Evolutionary conservation across 2,329 filamentous ascomycete genomes (phyloP).

Genomic region (Torrubiella hemipterigena): DNA sequence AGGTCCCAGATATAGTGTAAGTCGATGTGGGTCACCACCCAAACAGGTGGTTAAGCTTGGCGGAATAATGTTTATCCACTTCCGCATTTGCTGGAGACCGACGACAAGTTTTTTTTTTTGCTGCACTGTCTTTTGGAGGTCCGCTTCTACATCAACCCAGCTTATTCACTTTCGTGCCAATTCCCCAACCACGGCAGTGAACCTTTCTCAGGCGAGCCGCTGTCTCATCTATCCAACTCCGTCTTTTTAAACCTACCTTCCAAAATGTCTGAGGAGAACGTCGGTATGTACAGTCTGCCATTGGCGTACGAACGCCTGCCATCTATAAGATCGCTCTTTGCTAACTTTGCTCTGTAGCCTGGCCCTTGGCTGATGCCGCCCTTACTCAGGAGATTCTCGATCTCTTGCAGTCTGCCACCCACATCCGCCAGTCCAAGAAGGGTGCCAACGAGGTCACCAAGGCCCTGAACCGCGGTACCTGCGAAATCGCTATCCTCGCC

Average conservation of each 20-base stretch:
- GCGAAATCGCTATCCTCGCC: conserved; percentile 79
- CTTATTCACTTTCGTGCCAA: conserved; percentile 5
- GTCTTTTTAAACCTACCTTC: background rate
- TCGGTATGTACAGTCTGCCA: conserved; percentile 9
- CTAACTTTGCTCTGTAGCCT: conserved; percentile 30
- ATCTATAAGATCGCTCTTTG: background rate
- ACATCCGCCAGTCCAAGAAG: conserved; percentile 67
- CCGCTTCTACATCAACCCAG: conserved; percentile 2
- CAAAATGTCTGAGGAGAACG: conserved; percentile 14
- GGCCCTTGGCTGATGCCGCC: conserved; percentile 61
- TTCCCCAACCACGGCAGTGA: conserved; percentile 35
- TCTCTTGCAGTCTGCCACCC: conserved; percentile 62
- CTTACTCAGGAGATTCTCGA: conserved; percentile 76
- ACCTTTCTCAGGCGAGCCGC: conserved; percentile 32
- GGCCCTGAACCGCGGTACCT: conserved; percentile 81
- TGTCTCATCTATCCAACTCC: conserved; percentile 5
- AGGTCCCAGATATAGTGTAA: background rate
- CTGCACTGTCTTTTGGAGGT: conserved; percentile 1
- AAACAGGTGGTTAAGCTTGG: too few species aligned
- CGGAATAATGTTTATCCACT: conserved; percentile 4
- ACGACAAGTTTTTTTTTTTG: conserved; percentile 6
- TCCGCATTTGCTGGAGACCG: background rate
- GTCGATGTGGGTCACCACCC: background rate
- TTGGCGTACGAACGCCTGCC: too few species aligned
- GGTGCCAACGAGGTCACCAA: conserved; percentile 79